Conservation (phyloP, 345 rosid genomes). For the Psidium friedrichsthalianum region DNA sequence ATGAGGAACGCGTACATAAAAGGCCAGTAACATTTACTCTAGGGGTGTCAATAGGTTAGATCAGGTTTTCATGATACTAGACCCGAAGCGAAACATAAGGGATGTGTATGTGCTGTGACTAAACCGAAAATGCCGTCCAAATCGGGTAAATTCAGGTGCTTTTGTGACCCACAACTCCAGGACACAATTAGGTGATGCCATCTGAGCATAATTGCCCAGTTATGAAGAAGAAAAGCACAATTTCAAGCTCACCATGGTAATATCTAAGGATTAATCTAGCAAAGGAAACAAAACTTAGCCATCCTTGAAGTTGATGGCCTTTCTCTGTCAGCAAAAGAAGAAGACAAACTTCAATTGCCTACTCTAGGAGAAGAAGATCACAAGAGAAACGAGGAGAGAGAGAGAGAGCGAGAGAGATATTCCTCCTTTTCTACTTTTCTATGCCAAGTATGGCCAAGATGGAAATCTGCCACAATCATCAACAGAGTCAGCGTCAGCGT, state of each 20-base stretch:
- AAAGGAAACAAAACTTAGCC: neutral
- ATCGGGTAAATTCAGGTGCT: neutral
- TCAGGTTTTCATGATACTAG: neutral
- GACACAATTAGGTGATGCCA: neutral
- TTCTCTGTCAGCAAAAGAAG: neutral
- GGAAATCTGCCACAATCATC: constrained; percentile 21
- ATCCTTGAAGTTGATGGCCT: neutral
- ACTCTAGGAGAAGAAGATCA: neutral
- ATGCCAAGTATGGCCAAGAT: neutral
- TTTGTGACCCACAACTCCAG: neutral
- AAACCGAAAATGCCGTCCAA: neutral
- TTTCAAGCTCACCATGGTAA: neutral
- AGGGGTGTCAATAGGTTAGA: neutral
- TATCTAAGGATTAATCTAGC: neutral
- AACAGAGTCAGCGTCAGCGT: neutral
- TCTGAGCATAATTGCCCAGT: neutral
- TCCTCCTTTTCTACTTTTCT: neutral
- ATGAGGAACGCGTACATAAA: neutral
- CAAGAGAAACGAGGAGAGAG: neutral
- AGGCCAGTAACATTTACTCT: neutral
- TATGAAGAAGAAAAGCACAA: neutral
- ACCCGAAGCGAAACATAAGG: neutral
- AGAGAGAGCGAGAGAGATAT: neutral
- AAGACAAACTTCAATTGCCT: neutral
- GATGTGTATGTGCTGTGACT: neutral